A percentile compares a stretch with the other conserved stretches of the same genome.
These are phyloP conservation scores for Leptodermis oblonga DNA, from an alignment of 257 asterid genomes.

Conservation along the genomic window DNA sequence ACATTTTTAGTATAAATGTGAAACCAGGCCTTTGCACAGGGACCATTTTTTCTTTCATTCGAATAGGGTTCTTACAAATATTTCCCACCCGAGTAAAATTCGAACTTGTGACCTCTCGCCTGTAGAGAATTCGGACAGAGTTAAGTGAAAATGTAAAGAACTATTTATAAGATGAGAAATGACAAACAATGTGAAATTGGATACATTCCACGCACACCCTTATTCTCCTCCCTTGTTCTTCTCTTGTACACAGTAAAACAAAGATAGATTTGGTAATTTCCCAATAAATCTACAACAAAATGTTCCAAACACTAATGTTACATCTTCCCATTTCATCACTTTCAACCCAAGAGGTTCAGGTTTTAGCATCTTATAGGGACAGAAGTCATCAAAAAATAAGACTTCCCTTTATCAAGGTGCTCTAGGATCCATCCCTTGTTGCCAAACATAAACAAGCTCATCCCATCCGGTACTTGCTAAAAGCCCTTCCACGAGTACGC, in stretches of 20 bases:
- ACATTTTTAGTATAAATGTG: too few species aligned
- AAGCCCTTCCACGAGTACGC: conserved; percentile 92
- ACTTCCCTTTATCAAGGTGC: conserved; percentile 49
- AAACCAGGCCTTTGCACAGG: too few species aligned
- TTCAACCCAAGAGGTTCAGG: background rate
- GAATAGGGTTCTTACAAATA: too few species aligned
- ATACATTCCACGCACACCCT: too few species aligned
- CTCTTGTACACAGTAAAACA: conserved; percentile 1
- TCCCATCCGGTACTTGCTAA: conserved; percentile 99
- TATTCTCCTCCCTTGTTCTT: too few species aligned
- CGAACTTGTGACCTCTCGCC: too few species aligned
- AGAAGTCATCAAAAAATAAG: background rate
- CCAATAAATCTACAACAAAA: conserved; percentile 11
- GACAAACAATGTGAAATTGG: too few species aligned
- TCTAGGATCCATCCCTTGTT: conserved; percentile 93
- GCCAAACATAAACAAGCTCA: conserved; percentile 95
- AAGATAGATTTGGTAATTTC: background rate
- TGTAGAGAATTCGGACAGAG: too few species aligned
- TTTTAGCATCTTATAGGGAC: background rate
- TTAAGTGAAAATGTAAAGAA: too few species aligned
- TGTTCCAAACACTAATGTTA: background rate
- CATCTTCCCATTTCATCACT: conserved; percentile 6
- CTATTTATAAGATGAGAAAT: too few species aligned
- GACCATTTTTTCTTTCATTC: too few species aligned
- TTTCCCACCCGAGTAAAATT: too few species aligned